These are phyloP conservation scores for Aspergillus panamensis DNA, from an alignment of 495 filamentous ascomycete species.

Conservation along the genomic window DNA sequence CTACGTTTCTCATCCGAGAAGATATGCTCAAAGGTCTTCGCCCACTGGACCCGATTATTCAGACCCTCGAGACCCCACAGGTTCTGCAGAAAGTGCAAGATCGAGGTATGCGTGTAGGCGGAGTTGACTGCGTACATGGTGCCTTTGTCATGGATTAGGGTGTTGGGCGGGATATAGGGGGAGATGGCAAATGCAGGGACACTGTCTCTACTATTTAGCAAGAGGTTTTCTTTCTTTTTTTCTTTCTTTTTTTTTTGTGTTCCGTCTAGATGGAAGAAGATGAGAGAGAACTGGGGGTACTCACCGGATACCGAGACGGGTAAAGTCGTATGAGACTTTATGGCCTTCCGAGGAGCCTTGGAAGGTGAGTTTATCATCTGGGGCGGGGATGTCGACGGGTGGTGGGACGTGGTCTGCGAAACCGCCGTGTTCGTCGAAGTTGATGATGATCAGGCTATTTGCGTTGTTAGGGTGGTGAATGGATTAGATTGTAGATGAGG, in stretches of 20 bases:
- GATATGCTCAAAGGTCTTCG: constrained; percentile 42
- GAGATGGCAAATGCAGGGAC: constrained; percentile 47
- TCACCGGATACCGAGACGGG: constrained; percentile 44
- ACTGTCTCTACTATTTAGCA: constrained; percentile 13
- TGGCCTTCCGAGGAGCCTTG: constrained; percentile 37
- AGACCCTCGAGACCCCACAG: constrained; percentile 42
- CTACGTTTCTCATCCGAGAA: constrained; percentile 27
- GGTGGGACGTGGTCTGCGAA: constrained; percentile 48
- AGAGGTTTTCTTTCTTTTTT: not conserved
- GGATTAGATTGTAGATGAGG: not conserved
- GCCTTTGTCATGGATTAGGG: constrained; percentile 40
- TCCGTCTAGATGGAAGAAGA: not conserved
- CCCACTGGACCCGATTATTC: constrained; percentile 41
- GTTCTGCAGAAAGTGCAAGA: constrained; percentile 41
- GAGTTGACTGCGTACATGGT: constrained; percentile 38
- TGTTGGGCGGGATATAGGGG: constrained; percentile 38
- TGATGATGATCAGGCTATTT: constrained; percentile 42
- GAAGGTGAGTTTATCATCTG: constrained; percentile 38
- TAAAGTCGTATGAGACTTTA: constrained; percentile 40
- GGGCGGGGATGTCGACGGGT: constrained; percentile 35
- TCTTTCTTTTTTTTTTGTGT: not conserved
- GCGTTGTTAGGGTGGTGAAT: not conserved
- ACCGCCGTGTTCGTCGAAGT: constrained; percentile 49
- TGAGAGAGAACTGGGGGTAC: not conserved
- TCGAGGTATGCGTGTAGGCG: constrained; percentile 42